Evolutionary conservation across 164 flowering plant species (phyloP), one percentile per base, ranked within the genome.

Genomic region (Pachysandra terminalis): DNA sequence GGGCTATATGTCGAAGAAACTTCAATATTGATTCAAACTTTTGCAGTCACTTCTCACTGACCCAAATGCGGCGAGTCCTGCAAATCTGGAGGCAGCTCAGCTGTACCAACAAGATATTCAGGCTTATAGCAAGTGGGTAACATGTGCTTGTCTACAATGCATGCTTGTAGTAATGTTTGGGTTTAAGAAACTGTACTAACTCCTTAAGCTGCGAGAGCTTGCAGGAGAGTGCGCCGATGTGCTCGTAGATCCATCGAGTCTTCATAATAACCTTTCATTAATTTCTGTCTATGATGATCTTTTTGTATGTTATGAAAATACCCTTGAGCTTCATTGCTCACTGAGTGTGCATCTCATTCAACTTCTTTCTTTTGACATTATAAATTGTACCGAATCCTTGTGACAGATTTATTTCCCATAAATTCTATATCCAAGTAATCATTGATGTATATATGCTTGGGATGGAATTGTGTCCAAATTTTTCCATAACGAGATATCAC

Each of bases 11-110:
- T n/a, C n/a, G n/a, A n/a, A n/a, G n/a, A n/a, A n/a, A n/a, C n/a
- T 61, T 48, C 22, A 26, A 12, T 35, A 1, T 35, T 32, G 51
- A 49, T 28, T 61, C n/a, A 59, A 17, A 21, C 65, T 56, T 53
- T 25, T 77, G 71, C 81, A 83, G 86, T 83, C 86, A n/a, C 86
- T 83, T 72, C 82, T 83, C 27, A 83, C 81, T 35, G 86, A 83
- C 59, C 84, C 86, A 59, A 81, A 83, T 66, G 78, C 87, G 17
- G 80, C 87, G 57, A 83, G 87, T 64, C 84, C 87, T 64, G 87
- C 87, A 15, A 83, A 83, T 71, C 84, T 82, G 22, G 87, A 81
- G 60, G 87, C 87, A 55, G 87, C 84, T 66, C 84, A 81, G 49
- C 60, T 80, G 67, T 81, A 70, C 61, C 87, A 81, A 70, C 81